phyloP scores from a whole-genome alignment of 2,329 filamentous ascomycete genomes.

The Emydomyces testavorans region DNA sequence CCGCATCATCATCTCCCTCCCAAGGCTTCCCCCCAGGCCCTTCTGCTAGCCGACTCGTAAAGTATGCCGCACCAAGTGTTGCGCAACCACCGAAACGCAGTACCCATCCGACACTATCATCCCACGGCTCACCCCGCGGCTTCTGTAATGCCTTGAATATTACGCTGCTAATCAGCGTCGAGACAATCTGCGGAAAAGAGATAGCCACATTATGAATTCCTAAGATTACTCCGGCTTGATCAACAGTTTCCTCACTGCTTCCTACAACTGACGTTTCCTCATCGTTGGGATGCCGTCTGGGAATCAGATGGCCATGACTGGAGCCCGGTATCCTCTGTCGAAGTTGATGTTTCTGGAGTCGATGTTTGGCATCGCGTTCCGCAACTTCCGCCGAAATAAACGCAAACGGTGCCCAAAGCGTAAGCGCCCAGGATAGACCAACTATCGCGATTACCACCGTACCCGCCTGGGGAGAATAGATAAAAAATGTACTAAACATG shows the following conservation, averaged over 20 bases:
- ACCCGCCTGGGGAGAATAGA: slow-evolving; percentile 57
- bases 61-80: slow-evolving; percentile 63
- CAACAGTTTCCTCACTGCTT: slow-evolving; percentile 49
- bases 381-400: slow-evolving; percentile 90
- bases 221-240: slow-evolving; percentile 79
- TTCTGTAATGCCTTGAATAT: slow-evolving; percentile 84
- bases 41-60: slow-evolving; percentile 58
- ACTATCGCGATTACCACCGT: slow-evolving; percentile 69
- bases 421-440: slow-evolving; percentile 84
- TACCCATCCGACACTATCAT: slow-evolving; percentile 78
- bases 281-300: not conserved
- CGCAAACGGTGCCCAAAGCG: slow-evolving; percentile 89
- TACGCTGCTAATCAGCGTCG: slow-evolving; percentile 69
- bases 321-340: slow-evolving; percentile 13
- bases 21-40: slow-evolving; percentile 27
- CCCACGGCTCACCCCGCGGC: slow-evolving; percentile 69
- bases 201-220: slow-evolving; percentile 95
- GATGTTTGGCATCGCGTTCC: slow-evolving; percentile 59
- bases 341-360: slow-evolving; percentile 34
- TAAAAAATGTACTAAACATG: slow-evolving; percentile 75
- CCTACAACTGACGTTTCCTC: slow-evolving; percentile 15
- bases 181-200: slow-evolving; percentile 80
- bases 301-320: not conserved
- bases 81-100: slow-evolving; percentile 71
- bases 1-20: slow-evolving; percentile 2